Evolutionary conservation across 2,329 filamentous ascomycete genomes (phyloP), one percentile per base, ranked within the genome.

Genomic region (Colletotrichum echinochloae): DNA sequence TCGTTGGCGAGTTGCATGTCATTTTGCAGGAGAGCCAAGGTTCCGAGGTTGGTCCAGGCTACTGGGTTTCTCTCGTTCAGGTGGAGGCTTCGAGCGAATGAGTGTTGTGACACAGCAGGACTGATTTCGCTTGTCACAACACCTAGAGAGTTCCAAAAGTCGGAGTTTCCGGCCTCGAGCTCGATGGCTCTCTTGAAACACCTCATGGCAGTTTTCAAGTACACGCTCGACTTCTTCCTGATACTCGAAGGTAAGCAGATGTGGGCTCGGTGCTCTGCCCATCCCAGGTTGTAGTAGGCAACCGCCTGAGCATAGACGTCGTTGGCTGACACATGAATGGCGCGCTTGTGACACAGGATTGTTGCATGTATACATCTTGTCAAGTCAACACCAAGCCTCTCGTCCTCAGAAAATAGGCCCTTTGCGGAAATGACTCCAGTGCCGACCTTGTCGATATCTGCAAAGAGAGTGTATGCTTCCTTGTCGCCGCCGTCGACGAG

Each of bases 181-280:
- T 98, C 96, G 74, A 99, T 99, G 1, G 96, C 93, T 54, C 94
- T 88, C 82, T 99, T 99, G 87, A 99, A 98, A 76, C 94, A 96
- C 65, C 91, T 88, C 73, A 98, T 92, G 1, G 96, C 89, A 8
- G 94, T 91, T 79, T 92, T 95, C 56, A 96, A 84, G 74, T 94
- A 94, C 74, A 87, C 87, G 77, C 89, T 87, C 23, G 86, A 85
- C 76, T 87, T 91, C 76, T 89, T 90, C 44, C 82, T 83, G 56
- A 86, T 76, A 3, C 81, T 77, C 1, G 79, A 78, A 44, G 86
- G 87, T 26, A 94, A 83, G 76, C 90, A 93, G 14, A 85, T 83
- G 77, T 97, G 93, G 0, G 94, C 93, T 54, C 92, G 89, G 78
- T 96, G 90, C 79, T 99, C 96, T 1, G 94, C 93, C 93, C 95